Conservation (phyloP, 202 grass and related monocot species). For the Eragrostis tef region DNA sequence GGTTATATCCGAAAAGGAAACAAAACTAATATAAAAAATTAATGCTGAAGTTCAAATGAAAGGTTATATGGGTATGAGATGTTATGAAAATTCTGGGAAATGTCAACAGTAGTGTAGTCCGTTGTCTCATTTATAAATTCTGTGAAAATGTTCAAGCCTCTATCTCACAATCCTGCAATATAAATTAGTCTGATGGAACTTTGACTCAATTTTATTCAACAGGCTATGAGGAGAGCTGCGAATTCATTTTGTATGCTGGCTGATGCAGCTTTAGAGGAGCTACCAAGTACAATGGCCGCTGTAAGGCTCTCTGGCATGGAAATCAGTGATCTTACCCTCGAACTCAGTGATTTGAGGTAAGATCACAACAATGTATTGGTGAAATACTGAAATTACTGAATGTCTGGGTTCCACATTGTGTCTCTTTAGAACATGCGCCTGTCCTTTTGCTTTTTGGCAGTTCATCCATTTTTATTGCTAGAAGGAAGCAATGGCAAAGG, state of each 20-base stretch:
- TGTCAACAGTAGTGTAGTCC: not conserved
- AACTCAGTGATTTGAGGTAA: slow-evolving; percentile 85
- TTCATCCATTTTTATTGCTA: not conserved
- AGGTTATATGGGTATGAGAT: not conserved
- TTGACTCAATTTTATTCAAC: slow-evolving; percentile 39
- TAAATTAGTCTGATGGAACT: slow-evolving; percentile 15
- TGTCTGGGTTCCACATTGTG: not conserved
- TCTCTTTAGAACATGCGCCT: not conserved
- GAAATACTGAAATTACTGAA: not conserved
- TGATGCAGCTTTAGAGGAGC: slow-evolving; percentile 68
- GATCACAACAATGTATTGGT: not conserved
- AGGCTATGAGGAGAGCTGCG: slow-evolving; percentile 80
- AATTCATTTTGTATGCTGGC: slow-evolving; percentile 70
- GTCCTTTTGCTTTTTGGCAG: not conserved
- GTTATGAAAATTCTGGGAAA: not conserved
- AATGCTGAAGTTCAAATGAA: not conserved
- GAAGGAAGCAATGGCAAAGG: not conserved
- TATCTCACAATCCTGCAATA: too few species aligned
- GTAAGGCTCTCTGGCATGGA: slow-evolving; percentile 78
- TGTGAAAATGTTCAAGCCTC: too few species aligned
- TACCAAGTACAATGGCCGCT: slow-evolving; percentile 74
- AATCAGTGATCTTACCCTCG: slow-evolving; percentile 86
- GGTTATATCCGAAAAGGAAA: not conserved
- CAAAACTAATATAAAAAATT: not conserved
- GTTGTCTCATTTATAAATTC: too few species aligned